Conservation (phyloP, 208 protist species). For the Leishmania mexicana region DNA sequence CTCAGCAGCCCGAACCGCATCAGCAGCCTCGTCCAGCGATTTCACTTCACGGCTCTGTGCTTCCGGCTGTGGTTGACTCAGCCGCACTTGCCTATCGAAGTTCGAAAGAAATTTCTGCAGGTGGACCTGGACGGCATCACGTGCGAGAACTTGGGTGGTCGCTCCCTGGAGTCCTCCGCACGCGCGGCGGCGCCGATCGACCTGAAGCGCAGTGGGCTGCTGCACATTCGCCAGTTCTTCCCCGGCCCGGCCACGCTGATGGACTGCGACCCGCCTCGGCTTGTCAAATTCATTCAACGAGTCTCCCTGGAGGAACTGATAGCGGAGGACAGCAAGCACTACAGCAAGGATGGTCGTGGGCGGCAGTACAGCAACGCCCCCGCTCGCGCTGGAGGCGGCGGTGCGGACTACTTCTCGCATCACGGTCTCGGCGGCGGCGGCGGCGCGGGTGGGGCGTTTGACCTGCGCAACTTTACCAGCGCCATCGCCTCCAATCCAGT, state of each 20-base stretch:
- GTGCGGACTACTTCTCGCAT: slow-evolving; percentile 16
- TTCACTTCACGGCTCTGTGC: slow-evolving; percentile 82
- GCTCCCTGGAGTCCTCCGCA: slow-evolving; percentile 52
- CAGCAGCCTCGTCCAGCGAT: slow-evolving; percentile 57
- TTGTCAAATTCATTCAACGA: slow-evolving; percentile 88
- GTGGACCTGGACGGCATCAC: slow-evolving; percentile 72
- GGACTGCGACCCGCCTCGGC: slow-evolving; percentile 81
- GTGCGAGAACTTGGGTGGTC: slow-evolving; percentile 51
- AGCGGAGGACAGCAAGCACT: slow-evolving; percentile 46
- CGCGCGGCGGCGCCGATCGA: slow-evolving; percentile 74
- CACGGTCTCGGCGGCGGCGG: slow-evolving; percentile 19
- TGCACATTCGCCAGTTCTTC: slow-evolving; percentile 92
- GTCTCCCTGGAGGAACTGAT: slow-evolving; percentile 84
- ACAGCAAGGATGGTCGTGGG: slow-evolving; percentile 14
- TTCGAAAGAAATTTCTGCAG: slow-evolving; percentile 86
- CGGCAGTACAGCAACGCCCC: slow-evolving; percentile 4
- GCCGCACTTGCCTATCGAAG: slow-evolving; percentile 80
- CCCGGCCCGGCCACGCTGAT: slow-evolving; percentile 82
- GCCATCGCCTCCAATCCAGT: slow-evolving; percentile 24
- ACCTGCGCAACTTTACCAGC: slow-evolving; percentile 37
- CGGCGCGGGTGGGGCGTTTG: slow-evolving; percentile 52
- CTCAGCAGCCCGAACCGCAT: slow-evolving; percentile 56
- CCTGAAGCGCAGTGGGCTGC: slow-evolving; percentile 86
- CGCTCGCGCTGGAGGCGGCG: slow-evolving; percentile 11
- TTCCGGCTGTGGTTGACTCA: slow-evolving; percentile 84